Conservation (phyloP, 768 basidiomycete genomes). For the Mycena floridula region DNA sequence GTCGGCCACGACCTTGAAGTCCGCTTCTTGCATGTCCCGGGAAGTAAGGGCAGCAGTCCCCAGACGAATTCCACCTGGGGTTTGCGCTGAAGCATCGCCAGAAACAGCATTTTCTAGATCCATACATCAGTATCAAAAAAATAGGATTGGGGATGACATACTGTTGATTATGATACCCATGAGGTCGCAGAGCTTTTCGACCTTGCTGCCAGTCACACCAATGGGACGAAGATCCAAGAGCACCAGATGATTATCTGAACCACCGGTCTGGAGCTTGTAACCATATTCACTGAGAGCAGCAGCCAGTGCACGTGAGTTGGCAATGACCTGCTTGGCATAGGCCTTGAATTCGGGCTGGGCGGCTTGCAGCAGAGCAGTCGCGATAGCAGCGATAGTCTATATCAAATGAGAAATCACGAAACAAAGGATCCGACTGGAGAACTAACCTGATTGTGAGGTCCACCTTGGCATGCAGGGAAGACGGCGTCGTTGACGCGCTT, state of each 20-base stretch:
- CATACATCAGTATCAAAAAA: background rate
- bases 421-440: constrained; percentile 1
- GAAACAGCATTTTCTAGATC: constrained; percentile 87
- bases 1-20: constrained; percentile 80
- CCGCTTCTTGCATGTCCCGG: constrained; percentile 84
- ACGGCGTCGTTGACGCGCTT: constrained; percentile 97
- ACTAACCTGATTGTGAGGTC: constrained; percentile 99
- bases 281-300: constrained; percentile 65
- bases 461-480: constrained; percentile 99
- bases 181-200: constrained; percentile 97
- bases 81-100: constrained; percentile 92
- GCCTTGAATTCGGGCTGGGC: constrained; percentile 82
- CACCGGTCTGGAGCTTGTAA: constrained; percentile 95
- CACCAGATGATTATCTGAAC: constrained; percentile 97
- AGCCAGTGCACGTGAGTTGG: constrained; percentile 79
- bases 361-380: constrained; percentile 88
- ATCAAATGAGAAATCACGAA: no score
- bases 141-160: constrained; percentile 29
- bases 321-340: constrained; percentile 93
- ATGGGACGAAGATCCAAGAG: constrained; percentile 97
- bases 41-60: constrained; percentile 94
- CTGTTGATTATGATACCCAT: constrained; percentile 96
- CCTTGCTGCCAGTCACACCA: constrained; percentile 94
- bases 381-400: constrained; percentile 95
- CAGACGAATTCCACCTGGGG: constrained; percentile 94